phyloP scores from a whole-genome alignment of 2,329 filamentous ascomycete species.

The Diaporthe destruens region DNA sequence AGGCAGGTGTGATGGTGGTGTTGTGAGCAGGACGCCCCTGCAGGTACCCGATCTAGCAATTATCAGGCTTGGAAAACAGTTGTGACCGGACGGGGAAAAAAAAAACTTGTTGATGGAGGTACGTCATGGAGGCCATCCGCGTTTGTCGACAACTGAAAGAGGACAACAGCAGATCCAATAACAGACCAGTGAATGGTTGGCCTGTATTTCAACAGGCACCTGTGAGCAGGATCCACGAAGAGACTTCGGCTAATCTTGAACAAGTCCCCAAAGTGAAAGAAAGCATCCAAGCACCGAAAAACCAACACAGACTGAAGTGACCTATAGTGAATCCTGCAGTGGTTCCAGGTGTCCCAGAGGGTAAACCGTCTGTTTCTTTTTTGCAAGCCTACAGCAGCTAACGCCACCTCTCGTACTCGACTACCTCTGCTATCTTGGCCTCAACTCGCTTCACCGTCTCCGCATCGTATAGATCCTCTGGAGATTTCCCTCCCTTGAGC shows the following conservation, averaged over 20 bases:
- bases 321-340: too few relatives aligned
- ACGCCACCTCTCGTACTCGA: slow-evolving; percentile 65
- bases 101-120: too few relatives aligned
- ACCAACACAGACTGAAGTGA: not conserved
- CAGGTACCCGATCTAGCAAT: slow-evolving; percentile 18
- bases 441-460: slow-evolving; percentile 77
- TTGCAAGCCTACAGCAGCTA: not conserved
- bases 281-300: not conserved
- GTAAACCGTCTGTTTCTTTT: not conserved
- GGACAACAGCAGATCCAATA: not conserved
- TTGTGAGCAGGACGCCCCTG: slow-evolving; percentile 19
- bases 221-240: not conserved
- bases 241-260: not conserved
- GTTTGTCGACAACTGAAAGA: not conserved
- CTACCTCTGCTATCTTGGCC: slow-evolving; percentile 75
- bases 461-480: slow-evolving; percentile 80
- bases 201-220: too few relatives aligned
- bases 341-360: not conserved
- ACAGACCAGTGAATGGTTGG: not conserved
- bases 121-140: not conserved
- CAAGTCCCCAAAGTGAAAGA: not conserved
- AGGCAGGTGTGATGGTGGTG: slow-evolving; percentile 25
- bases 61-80: not conserved
- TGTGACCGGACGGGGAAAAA: too few relatives aligned
- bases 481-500: slow-evolving; percentile 74